Evolutionary conservation across 768 basidiomycete species (phyloP).

Genomic region (Boletus reticuloceps): DNA sequence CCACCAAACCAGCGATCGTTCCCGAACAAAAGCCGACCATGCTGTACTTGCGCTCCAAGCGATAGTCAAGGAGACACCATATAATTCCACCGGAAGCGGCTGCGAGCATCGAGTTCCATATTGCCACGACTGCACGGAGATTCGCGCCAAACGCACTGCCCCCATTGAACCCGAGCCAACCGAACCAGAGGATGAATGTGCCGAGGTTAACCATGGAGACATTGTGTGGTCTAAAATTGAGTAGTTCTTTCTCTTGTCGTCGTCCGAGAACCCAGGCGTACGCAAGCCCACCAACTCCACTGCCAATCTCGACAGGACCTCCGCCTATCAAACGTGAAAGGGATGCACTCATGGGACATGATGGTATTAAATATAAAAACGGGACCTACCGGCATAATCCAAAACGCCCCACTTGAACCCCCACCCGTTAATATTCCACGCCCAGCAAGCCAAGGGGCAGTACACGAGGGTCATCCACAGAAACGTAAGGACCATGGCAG

Average conservation of each 20-base stretch:
- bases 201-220: constrained; percentile 81
- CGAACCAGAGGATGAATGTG: constrained; percentile 85
- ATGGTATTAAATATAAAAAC: constrained; percentile 2
- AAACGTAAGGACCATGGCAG: constrained; percentile 79
- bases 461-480: constrained; percentile 86
- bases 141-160: constrained; percentile 88
- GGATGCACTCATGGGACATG: background rate
- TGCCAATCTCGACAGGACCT: constrained; percentile 85
- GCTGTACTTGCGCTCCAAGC: constrained; percentile 77
- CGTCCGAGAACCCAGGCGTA: constrained; percentile 86
- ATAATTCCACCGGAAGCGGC: constrained; percentile 80
- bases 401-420: constrained; percentile 79
- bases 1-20: constrained; percentile 85
- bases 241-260: constrained; percentile 65
- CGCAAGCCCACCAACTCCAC: constrained; percentile 81
- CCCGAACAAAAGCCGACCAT: constrained; percentile 92
- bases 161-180: constrained; percentile 89
- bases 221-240: constrained; percentile 87
- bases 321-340: constrained; percentile 48
- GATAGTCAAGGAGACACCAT: constrained; percentile 80
- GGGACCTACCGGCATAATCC: constrained; percentile 76
- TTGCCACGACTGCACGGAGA: constrained; percentile 78
- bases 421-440: constrained; percentile 83
- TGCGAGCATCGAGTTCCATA: constrained; percentile 87
- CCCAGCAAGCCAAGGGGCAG: constrained; percentile 85